A percentile compares a stretch with the other conserved stretches of the same genome.
Evolutionary conservation across 768 basidiomycete species (phyloP).

Genomic region (Gymnopilus junonius): DNA sequence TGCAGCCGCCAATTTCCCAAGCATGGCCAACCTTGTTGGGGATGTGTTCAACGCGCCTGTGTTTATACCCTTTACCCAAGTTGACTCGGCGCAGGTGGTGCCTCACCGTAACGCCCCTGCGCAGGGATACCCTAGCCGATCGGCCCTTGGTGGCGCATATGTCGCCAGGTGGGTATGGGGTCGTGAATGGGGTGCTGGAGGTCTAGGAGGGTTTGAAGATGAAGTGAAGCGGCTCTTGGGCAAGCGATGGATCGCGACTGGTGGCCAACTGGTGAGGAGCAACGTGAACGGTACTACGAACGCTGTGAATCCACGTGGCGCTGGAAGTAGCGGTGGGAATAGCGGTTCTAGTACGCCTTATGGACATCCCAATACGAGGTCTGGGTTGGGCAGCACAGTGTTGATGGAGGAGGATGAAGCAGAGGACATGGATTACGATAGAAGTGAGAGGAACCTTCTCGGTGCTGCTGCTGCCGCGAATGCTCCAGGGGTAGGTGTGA

Average conservation of each 20-base stretch:
- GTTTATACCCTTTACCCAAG: conserved; percentile 72
- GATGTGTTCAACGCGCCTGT: conserved; percentile 87
- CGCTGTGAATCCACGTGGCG: conserved; percentile 20
- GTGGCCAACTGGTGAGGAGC: conserved; percentile 62
- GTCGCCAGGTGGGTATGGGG: conserved; percentile 89
- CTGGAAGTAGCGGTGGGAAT: conserved; percentile 52
- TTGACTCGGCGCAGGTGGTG: conserved; percentile 75
- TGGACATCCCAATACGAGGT: conserved; percentile 54
- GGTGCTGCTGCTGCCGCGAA: conserved; percentile 2
- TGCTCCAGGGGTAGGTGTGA: conserved; percentile 7
- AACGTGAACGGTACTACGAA: conserved; percentile 51
- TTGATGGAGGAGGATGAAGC: conserved; percentile 82
- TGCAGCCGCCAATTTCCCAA: conserved; percentile 84
- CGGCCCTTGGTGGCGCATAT: conserved; percentile 76
- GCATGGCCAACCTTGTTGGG: conserved; percentile 76
- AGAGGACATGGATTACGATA: conserved; percentile 64
- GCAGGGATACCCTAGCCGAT: conserved; percentile 68
- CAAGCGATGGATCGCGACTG: conserved; percentile 75
- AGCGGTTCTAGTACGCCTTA: conserved; percentile 76
- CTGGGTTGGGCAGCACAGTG: conserved; percentile 49
- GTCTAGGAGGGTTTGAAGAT: conserved; percentile 75
- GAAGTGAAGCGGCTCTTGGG: conserved; percentile 73
- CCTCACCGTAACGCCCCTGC: conserved; percentile 79
- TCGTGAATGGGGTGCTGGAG: conserved; percentile 54
- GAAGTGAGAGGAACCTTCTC: conserved; percentile 26